phyloP scores from a whole-genome alignment of 345 rosid species.

The Populus pruinosa region DNA sequence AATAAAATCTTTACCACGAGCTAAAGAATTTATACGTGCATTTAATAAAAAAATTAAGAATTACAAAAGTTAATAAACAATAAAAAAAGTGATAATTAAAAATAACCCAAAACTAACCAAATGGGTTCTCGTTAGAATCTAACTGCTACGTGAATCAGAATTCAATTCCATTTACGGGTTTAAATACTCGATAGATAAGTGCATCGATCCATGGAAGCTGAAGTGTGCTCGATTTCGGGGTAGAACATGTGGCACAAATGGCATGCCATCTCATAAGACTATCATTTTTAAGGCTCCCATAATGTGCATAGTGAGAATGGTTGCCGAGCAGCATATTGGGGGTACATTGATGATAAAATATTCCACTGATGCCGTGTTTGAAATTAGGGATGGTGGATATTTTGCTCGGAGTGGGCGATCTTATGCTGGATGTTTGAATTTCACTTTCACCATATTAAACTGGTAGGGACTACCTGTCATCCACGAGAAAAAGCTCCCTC shows the following conservation, averaged over 20 bases:
- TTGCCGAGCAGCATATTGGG: not conserved
- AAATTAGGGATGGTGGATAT: slow-evolving; percentile 3
- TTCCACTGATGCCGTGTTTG: slow-evolving; percentile 24
- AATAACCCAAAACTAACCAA: not conserved
- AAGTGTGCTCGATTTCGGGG: not conserved
- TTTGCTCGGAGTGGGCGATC: slow-evolving; percentile 6
- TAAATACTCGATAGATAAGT: not conserved
- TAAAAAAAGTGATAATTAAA: no score
- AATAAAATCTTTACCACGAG: no score
- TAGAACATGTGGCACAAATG: not conserved
- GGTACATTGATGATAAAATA: slow-evolving; percentile 27
- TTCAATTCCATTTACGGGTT: not conserved
- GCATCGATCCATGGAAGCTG: not conserved
- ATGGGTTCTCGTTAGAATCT: not conserved
- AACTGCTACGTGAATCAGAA: not conserved
- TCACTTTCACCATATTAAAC: not conserved
- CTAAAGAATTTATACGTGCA: no score
- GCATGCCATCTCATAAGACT: not conserved
- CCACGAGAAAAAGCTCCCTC: slow-evolving; percentile 20
- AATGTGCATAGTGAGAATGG: not conserved
- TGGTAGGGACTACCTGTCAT: slow-evolving; percentile 20
- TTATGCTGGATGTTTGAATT: not conserved
- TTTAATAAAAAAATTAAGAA: no score
- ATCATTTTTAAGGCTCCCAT: not conserved
- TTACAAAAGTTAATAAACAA: no score